Evolutionary conservation across 495 filamentous ascomycete genomes (phyloP).

Genomic region (Gamarada debralockiae): DNA sequence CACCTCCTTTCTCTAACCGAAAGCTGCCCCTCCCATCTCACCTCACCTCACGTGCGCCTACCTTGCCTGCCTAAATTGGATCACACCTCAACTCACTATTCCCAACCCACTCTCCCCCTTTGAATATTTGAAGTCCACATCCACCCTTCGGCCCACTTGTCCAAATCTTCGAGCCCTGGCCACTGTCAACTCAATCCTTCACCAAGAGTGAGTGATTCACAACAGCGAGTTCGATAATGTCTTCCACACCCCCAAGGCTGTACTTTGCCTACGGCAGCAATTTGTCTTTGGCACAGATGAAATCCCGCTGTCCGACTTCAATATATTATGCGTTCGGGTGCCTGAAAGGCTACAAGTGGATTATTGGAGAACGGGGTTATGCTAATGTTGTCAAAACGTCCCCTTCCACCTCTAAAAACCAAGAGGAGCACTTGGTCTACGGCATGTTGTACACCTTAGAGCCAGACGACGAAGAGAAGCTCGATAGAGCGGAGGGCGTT

Average conservation of each 20-base stretch:
- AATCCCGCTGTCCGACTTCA: slow-evolving; percentile 51
- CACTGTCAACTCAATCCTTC: no score
- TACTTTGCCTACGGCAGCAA: slow-evolving; percentile 79
- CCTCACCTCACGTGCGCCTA: no score
- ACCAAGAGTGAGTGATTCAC: neutral
- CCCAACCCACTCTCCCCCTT: no score
- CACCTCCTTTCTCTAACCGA: no score
- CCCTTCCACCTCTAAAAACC: neutral
- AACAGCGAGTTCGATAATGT: no score
- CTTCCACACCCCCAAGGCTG: slow-evolving; percentile 21
- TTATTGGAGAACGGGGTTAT: slow-evolving; percentile 65
- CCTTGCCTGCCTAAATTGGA: no score
- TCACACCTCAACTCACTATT: no score
- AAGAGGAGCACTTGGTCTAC: slow-evolving; percentile 21
- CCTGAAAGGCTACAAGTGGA: slow-evolving; percentile 55
- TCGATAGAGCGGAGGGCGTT: slow-evolving; percentile 58
- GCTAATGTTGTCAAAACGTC: slow-evolving; percentile 55
- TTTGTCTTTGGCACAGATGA: slow-evolving; percentile 65
- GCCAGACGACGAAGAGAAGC: slow-evolving; percentile 36
- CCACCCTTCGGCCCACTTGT: no score
- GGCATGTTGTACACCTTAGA: slow-evolving; percentile 51
- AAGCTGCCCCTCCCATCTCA: no score
- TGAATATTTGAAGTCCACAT: no score
- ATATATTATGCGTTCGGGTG: slow-evolving; percentile 41
- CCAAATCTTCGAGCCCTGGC: no score